phyloP scores from a whole-genome alignment of 2,329 filamentous ascomycete species.

The Purpureocillium lavendulum region DNA sequence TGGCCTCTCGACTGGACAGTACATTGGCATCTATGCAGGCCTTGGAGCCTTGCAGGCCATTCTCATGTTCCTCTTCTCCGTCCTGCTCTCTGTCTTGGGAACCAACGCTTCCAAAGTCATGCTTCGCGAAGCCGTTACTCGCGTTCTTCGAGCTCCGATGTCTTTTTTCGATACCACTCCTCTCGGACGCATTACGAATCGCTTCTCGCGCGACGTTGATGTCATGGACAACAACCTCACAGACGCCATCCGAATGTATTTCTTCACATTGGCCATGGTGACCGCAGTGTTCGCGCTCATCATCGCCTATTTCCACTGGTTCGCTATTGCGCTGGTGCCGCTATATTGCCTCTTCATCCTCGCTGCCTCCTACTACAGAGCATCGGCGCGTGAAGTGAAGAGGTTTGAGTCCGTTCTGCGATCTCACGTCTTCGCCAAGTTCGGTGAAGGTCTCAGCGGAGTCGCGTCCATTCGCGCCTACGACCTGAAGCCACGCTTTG shows the following conservation, averaged over 20 bases:
- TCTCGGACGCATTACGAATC: constrained; percentile 88
- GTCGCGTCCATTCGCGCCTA: constrained; percentile 85
- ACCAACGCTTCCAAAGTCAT: constrained; percentile 77
- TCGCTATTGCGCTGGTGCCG: constrained; percentile 52
- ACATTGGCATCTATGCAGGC: constrained; percentile 64
- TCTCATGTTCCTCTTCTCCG: constrained; percentile 73
- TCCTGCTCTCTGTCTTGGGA: constrained; percentile 68
- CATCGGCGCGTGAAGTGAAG: constrained; percentile 90
- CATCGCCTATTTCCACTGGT: constrained; percentile 93
- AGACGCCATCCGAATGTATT: constrained; percentile 88
- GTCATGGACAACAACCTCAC: constrained; percentile 92
- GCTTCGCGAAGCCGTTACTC: constrained; percentile 69
- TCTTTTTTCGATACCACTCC: constrained; percentile 97
- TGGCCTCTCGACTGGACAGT: constrained; percentile 54
- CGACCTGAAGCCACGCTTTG: constrained; percentile 69
- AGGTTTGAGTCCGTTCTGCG: constrained; percentile 85
- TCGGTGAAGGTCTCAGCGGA: constrained; percentile 79
- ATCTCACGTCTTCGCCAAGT: constrained; percentile 82
- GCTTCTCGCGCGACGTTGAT: constrained; percentile 91
- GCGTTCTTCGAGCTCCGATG: constrained; percentile 68
- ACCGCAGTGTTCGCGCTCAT: constrained; percentile 79
- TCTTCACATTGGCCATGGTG: constrained; percentile 76
- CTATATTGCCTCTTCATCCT: constrained; percentile 72
- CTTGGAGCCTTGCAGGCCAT: constrained; percentile 65
- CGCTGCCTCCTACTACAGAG: constrained; percentile 78